Evolutionary conservation across 2,329 filamentous ascomycete genomes (phyloP).

Genomic region (Thielaviopsis cerberus): DNA sequence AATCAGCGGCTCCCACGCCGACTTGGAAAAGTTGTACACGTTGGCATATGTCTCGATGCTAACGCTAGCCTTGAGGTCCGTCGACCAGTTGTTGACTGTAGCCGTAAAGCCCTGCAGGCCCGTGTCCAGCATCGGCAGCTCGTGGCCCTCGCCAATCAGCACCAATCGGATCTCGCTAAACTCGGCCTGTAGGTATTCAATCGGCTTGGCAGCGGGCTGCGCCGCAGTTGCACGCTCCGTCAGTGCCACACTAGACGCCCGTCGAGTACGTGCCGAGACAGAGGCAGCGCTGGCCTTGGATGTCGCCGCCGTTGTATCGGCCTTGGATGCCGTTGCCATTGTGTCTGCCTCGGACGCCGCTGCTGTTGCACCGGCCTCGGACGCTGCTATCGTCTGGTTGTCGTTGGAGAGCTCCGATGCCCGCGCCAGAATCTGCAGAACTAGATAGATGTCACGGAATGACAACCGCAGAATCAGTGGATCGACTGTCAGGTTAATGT

Average conservation of each 20-base stretch:
- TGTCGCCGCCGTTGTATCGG: too few relatives aligned
- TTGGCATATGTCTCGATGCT: constrained; percentile 90
- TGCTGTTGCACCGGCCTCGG: constrained; percentile 17
- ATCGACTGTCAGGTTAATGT: constrained; percentile 73
- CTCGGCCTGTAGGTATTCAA: constrained; percentile 68
- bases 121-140: constrained; percentile 83
- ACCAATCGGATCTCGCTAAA: constrained; percentile 82
- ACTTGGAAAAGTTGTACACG: constrained; percentile 98
- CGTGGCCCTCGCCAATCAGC: constrained; percentile 86
- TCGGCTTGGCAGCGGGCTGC: constrained; percentile 17
- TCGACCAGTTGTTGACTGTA: constrained; percentile 79
- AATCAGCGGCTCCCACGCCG: constrained; percentile 87
- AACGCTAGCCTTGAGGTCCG: constrained; percentile 67
- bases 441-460: constrained; percentile 81
- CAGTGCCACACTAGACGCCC: background rate
- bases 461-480: constrained; percentile 81
- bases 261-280: background rate
- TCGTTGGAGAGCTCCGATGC: constrained; percentile 70
- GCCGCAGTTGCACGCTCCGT: background rate
- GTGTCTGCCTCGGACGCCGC: constrained; percentile 18
- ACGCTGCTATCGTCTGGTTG: constrained; percentile 25
- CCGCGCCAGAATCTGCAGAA: constrained; percentile 77
- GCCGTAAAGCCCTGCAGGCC: constrained; percentile 80
- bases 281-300: background rate
- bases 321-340: constrained; percentile 16